phyloP scores from a whole-genome alignment of 495 filamentous ascomycete species.

The Cetradonia linearis region DNA sequence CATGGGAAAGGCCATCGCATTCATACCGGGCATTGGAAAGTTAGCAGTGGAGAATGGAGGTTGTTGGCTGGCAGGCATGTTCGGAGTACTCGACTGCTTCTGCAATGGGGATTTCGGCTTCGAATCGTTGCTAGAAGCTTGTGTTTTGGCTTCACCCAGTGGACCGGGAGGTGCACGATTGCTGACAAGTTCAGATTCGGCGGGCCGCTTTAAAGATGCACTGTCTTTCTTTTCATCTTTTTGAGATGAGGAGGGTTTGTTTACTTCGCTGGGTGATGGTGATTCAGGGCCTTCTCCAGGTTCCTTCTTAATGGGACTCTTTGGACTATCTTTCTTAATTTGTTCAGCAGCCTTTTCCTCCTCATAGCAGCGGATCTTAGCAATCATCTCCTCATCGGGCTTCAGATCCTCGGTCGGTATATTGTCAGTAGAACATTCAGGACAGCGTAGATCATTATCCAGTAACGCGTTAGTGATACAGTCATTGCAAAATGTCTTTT shows the following conservation, averaged over 20 bases:
- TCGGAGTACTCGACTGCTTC: slow-evolving; percentile 8
- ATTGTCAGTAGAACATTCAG: slow-evolving; percentile 77
- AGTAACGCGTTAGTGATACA: slow-evolving; percentile 97
- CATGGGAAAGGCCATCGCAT: slow-evolving; percentile 35
- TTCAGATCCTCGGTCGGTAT: slow-evolving; percentile 87
- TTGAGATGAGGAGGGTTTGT: slow-evolving; percentile 17
- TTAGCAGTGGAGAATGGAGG: slow-evolving; percentile 7
- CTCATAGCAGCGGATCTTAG: slow-evolving; percentile 41
- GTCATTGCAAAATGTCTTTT: slow-evolving; percentile 95
- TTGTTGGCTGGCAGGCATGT: slow-evolving; percentile 5
- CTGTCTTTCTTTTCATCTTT: neutral
- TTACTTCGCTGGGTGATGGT: slow-evolving; percentile 7
- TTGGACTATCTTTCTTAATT: slow-evolving; percentile 53
- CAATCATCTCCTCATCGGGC: slow-evolving; percentile 58
- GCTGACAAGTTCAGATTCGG: slow-evolving; percentile 60
- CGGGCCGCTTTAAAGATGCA: slow-evolving; percentile 43
- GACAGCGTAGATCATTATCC: slow-evolving; percentile 94
- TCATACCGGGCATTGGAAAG: slow-evolving; percentile 17
- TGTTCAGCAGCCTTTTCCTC: slow-evolving; percentile 54
- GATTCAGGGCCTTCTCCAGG: slow-evolving; percentile 26
- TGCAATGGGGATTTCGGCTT: slow-evolving; percentile 26
- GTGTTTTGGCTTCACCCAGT: slow-evolving; percentile 18
- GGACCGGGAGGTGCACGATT: slow-evolving; percentile 49
- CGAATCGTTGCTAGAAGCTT: slow-evolving; percentile 21
- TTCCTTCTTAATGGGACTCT: slow-evolving; percentile 40